phyloP scores from a whole-genome alignment of 805 yeast genomes.

The Candida gorgasii region DNA sequence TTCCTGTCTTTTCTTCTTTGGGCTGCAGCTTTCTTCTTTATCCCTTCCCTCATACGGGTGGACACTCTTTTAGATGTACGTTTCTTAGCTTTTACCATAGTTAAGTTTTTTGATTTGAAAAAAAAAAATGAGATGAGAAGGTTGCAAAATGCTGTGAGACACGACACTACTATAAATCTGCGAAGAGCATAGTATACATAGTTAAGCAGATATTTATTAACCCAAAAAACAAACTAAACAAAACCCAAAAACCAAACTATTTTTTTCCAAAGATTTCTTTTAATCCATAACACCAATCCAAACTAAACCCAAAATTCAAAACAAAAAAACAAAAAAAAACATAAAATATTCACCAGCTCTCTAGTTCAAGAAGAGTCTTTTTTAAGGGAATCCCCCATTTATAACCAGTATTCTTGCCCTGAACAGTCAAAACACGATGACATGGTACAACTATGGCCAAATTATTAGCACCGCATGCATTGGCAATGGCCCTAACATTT shows the following conservation, averaged over 20 bases:
- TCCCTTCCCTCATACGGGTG: conserved; percentile 95
- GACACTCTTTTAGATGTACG: conserved; percentile 85
- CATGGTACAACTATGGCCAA: conserved; percentile 45
- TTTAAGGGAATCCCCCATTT: conserved; percentile 39
- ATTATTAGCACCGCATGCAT: conserved; percentile 41
- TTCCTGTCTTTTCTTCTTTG: conserved; percentile 85
- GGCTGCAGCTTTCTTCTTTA: conserved; percentile 92
- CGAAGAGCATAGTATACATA: not conserved
- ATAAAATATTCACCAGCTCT: too few relatives aligned
- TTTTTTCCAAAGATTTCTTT: too few relatives aligned
- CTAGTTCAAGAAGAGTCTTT: conserved; percentile 8
- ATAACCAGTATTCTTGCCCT: conserved; percentile 36
- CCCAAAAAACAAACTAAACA: not conserved
- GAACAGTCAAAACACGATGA: conserved; percentile 38
- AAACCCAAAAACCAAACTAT: too few relatives aligned
- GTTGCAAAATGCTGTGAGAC: not conserved
- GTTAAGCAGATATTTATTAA: not conserved
- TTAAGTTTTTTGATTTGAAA: not conserved
- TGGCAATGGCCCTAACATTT: conserved; percentile 41
- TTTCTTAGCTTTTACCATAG: conserved; percentile 44
- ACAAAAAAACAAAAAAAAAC: too few relatives aligned
- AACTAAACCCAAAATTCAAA: not conserved
- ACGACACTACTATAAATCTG: not conserved
- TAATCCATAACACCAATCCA: too few relatives aligned
- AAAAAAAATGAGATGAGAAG: conserved; percentile 6